Base-by-base conservation (phyloP, 345 rosid species). In the Eucalyptus marginata region DNA sequence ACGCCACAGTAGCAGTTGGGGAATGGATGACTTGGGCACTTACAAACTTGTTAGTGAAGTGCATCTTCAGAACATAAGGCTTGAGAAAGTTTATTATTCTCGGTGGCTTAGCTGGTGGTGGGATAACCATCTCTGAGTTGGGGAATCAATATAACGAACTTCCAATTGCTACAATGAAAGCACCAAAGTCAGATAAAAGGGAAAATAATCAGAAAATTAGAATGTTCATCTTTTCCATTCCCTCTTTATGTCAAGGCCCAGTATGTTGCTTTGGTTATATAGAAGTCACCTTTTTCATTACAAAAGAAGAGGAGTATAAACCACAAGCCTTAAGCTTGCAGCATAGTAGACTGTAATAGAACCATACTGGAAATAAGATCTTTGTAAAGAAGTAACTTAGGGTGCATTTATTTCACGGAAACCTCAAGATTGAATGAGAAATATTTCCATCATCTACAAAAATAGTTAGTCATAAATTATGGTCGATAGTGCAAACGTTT, bases 1-100 rank as follows among this genome's bases (percentile, higher is more conserved):
- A 94, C 27, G 98, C 98, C 8, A 98, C 98, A 2, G 96, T 95
- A 47, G 98, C 97, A 6, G 96, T 94, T 40, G 99, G 98, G 4
- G 97, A 89, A 92, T 97, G 99, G 89, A 96, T 90, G 76, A 96
- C 97, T 93, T 96, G 98, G 11, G 99, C 99, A 87, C 92, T 93
- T 47, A 96, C 99, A 66, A 86, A 96, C 92, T 96, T 95, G 92
- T 95, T 95, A 4, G 98, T 96, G 94, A 96, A 97, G 89, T 97
- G 96, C 97, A 97, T 91, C 89, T 94, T 97, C 92, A 96, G 90
- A 50, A 96, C 94, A 86, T 95, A 97, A 4, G 98, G 98, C 92
- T 96, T 96, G 64, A 96, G 95, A 92, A 92, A 96, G 66, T 95
- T 89, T 46, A 89, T 81, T 56, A 96, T 84, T 81, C 95, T 94